Conservation (phyloP, 177 flowering plant species). For the Vitis hybrid region DNA sequence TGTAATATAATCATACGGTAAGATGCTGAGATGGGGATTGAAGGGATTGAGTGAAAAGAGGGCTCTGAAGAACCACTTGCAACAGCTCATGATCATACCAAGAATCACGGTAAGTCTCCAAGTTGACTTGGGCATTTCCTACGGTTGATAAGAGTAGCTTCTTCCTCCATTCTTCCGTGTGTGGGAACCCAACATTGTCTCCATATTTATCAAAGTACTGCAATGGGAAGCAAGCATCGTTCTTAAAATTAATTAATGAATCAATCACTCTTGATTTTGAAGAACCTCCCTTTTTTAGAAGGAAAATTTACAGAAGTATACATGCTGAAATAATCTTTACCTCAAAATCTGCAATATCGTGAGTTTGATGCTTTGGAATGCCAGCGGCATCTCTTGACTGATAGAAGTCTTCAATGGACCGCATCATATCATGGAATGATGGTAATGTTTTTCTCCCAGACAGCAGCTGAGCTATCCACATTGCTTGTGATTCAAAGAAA, state of each 20-base stretch:
- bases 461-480: conserved; percentile 81
- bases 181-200: conserved; percentile 64
- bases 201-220: conserved; percentile 79
- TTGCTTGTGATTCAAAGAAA: conserved; percentile 95
- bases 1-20: conserved; percentile 7
- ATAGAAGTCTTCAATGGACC: conserved; percentile 69
- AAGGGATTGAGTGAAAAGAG: conserved; percentile 52
- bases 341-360: conserved; percentile 72
- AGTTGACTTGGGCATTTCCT: conserved; percentile 38
- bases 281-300: no score
- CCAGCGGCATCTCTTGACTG: conserved; percentile 61
- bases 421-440: conserved; percentile 85
- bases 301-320: no score
- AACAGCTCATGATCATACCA: conserved; percentile 68
- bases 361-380: conserved; percentile 75
- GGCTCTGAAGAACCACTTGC: conserved; percentile 52
- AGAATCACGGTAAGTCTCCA: conserved; percentile 71
- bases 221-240: conserved; percentile 1
- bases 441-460: conserved; percentile 77
- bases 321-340: conserved; percentile 23
- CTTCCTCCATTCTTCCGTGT: conserved; percentile 80
- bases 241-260: no score
- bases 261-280: no score
- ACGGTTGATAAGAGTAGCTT: conserved; percentile 51
- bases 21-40: not conserved